Conservation (phyloP, 257 asterid species). For the Petunia axillaris region DNA sequence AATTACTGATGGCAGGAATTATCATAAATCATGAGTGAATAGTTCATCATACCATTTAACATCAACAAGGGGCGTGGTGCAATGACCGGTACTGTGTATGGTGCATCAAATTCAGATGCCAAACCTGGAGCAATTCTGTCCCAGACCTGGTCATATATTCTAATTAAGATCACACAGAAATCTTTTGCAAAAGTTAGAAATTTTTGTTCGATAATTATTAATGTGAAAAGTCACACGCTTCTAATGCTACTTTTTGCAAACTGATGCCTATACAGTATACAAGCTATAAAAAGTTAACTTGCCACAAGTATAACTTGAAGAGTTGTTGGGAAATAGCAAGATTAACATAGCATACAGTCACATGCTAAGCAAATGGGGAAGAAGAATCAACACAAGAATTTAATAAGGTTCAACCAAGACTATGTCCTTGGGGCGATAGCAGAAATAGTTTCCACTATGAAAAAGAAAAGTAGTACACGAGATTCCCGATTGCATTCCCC, state of each 20-base stretch:
- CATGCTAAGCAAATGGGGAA: too few relatives aligned
- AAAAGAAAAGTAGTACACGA: too few relatives aligned
- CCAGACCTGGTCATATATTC: constrained; percentile 68
- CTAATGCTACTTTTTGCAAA: not conserved
- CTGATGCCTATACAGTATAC: not conserved
- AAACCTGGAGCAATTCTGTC: constrained; percentile 90
- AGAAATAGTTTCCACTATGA: too few relatives aligned
- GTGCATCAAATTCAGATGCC: constrained; percentile 74
- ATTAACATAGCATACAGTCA: too few relatives aligned
- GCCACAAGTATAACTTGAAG: not conserved
- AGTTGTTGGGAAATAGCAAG: not conserved
- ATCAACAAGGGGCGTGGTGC: constrained; percentile 87
- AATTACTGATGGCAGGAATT: not conserved
- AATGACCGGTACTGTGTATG: constrained; percentile 65
- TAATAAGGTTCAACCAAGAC: too few relatives aligned
- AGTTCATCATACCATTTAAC: constrained; percentile 58
- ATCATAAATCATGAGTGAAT: not conserved
- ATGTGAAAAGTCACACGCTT: not conserved
- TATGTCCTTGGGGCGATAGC: too few relatives aligned
- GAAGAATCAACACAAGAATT: too few relatives aligned
- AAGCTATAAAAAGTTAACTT: not conserved
- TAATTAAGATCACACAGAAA: not conserved
- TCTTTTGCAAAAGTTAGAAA: not conserved
- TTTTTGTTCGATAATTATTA: not conserved
- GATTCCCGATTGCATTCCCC: too few relatives aligned